Evolutionary conservation across 805 yeast genomes (phyloP), one percentile per base, ranked within the genome.

Genomic region (Yarrowia sp.): DNA sequence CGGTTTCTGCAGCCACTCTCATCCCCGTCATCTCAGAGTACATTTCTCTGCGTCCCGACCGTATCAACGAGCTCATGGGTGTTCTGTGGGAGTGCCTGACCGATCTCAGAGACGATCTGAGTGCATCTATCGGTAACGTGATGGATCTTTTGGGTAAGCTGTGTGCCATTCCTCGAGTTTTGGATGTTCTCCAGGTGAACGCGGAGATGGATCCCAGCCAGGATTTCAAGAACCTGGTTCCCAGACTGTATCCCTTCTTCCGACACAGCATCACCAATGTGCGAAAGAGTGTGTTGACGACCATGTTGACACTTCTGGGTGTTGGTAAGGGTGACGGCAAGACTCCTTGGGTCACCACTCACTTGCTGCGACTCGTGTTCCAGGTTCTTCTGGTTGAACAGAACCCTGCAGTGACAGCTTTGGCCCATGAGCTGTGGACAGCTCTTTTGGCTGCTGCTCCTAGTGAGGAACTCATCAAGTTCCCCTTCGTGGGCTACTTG

Each of bases 211-310:
- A 84, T 70, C 79, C 83, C 7, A 70, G 76, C 44, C 82, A 84
- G 75, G 85, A 92, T 1, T 90, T 94, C 73, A 86, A 87, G 55
- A 80, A 81, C 56, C 79, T 95, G 69, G 92, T 95, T n/a, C 98
- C 99, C 2, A 85, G 94, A 71, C 81, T 95, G 44, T 94, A 88
- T 74, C 98, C 98, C 24, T 95, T 95, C 74, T 81, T 95, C 70
- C 85, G 99, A 71, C 99, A 95, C 78, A 92, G 98, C 1, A 92
- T 95, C 69, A 84, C 93, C 1, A 90, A 91, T 72, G 98, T 95
- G 13, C 84, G 99, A 72, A 88, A 86, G 73, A 91, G 98, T 0
- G 97, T 94, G 1, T 79, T 95, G 47, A 86, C 90, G 70, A 89
- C 98, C 0, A 79, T 95, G 34, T 75, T 85, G 47, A 95, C 96